Evolutionary conservation across 768 basidiomycete species (phyloP).

Genomic region (Melanogaster broomeanus): DNA sequence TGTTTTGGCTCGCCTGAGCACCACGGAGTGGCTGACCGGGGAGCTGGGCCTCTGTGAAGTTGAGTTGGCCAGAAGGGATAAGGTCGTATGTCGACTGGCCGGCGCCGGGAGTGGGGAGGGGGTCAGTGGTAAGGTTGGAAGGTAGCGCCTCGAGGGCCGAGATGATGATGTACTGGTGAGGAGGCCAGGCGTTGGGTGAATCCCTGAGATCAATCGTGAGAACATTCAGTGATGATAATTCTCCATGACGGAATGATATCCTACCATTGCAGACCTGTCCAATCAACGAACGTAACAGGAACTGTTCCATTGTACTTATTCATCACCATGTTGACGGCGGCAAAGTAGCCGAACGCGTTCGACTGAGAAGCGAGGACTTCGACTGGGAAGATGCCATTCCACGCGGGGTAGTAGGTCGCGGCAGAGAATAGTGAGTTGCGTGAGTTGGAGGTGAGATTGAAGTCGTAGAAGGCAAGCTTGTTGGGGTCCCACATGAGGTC

Average conservation of each 20-base stretch:
- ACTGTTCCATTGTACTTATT: slow-evolving; percentile 88
- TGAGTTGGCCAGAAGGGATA: slow-evolving; percentile 81
- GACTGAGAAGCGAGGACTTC: slow-evolving; percentile 58
- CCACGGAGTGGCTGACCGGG: slow-evolving; percentile 62
- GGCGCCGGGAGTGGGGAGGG: slow-evolving; percentile 51
- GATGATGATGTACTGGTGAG: slow-evolving; percentile 80
- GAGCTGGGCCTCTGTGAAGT: slow-evolving; percentile 65
- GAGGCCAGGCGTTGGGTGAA: slow-evolving; percentile 88
- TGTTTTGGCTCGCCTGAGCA: slow-evolving; percentile 39
- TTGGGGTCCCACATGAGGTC: slow-evolving; percentile 85
- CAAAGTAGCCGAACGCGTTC: slow-evolving; percentile 72
- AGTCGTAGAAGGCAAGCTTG: slow-evolving; percentile 92
- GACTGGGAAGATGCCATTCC: slow-evolving; percentile 82
- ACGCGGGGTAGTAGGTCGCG: slow-evolving; percentile 83
- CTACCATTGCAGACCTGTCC: slow-evolving; percentile 80
- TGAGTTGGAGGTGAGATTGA: slow-evolving; percentile 68
- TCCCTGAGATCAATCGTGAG: slow-evolving; percentile 48
- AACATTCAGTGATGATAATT: neutral
- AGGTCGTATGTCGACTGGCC: slow-evolving; percentile 65
- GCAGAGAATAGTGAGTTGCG: slow-evolving; percentile 68
- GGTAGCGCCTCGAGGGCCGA: slow-evolving; percentile 77
- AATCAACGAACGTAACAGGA: slow-evolving; percentile 73
- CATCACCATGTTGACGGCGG: slow-evolving; percentile 74
- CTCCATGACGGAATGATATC: neutral
- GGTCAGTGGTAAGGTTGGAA: slow-evolving; percentile 60